phyloP scores from a whole-genome alignment of 2,329 filamentous ascomycete genomes.

The Aspergillus sp. region DNA sequence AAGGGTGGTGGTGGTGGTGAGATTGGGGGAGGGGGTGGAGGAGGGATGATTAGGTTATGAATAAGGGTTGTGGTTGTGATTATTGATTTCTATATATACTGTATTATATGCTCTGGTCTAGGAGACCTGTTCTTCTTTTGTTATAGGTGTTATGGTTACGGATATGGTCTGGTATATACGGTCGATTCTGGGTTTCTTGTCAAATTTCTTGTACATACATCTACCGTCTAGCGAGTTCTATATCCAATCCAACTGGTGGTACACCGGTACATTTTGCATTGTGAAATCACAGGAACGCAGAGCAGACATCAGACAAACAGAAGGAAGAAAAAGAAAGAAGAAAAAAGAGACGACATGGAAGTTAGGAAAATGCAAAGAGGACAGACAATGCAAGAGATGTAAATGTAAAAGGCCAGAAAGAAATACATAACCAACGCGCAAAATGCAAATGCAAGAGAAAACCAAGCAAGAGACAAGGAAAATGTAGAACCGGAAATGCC shows the following conservation, averaged over 20 bases:
- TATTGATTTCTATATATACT: no score
- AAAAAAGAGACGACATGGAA: not conserved
- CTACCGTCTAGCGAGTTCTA: not conserved
- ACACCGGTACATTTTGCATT: not conserved
- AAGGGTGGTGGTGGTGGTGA: slow-evolving; percentile 11
- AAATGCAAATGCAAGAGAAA: slow-evolving; percentile 1
- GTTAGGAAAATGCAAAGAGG: not conserved
- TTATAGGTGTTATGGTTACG: not conserved
- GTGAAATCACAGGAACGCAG: not conserved
- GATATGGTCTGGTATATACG: not conserved
- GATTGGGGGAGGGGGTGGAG: no score
- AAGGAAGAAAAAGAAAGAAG: not conserved
- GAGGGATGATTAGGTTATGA: no score
- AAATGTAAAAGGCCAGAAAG: not conserved
- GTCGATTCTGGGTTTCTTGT: not conserved
- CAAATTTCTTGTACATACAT: not conserved
- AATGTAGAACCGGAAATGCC: not conserved
- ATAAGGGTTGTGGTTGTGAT: no score
- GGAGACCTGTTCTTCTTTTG: not conserved
- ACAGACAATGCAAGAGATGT: not conserved
- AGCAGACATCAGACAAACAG: slow-evolving; percentile 1
- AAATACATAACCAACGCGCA: slow-evolving; percentile 1
- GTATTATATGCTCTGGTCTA: no score
- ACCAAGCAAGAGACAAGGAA: not conserved
- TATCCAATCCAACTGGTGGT: not conserved